Conservation (phyloP, 495 filamentous ascomycete species). For the Hyaloscypha bicolor region DNA sequence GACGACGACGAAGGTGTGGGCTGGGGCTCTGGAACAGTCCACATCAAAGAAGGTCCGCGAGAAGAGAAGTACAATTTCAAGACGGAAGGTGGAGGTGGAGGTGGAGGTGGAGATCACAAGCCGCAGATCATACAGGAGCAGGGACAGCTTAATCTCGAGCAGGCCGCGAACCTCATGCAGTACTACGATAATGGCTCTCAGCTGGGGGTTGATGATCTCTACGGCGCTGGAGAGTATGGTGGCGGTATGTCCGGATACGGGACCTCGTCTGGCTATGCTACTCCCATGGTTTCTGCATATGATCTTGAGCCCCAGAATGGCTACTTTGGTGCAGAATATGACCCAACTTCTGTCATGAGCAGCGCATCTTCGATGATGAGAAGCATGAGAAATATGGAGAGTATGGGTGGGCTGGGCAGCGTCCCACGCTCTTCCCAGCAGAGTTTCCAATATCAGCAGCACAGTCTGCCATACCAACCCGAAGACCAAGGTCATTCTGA, state of each 20-base stretch:
- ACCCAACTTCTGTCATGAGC: neutral
- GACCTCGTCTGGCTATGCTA: constrained; percentile 9
- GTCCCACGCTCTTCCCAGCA: constrained; percentile 7
- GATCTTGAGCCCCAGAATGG: constrained; percentile 9
- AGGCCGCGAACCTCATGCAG: constrained; percentile 23
- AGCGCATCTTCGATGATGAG: neutral
- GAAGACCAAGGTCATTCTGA: constrained; percentile 21
- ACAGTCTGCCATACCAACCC: constrained; percentile 1
- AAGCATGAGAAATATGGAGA: neutral
- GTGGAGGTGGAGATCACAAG: neutral
- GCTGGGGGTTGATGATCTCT: constrained; percentile 4
- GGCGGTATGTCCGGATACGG: constrained; percentile 10
- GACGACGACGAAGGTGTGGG: constrained; percentile 25
- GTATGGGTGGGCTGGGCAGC: neutral
- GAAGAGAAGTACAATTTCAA: constrained; percentile 19
- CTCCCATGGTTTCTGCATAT: constrained; percentile 8
- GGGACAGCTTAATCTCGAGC: constrained; percentile 13
- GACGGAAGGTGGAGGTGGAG: neutral
- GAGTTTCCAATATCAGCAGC: constrained; percentile 12
- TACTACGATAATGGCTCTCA: constrained; percentile 25
- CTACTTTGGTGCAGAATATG: constrained; percentile 11
- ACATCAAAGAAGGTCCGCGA: constrained; percentile 23
- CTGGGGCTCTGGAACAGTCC: constrained; percentile 5
- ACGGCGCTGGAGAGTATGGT: constrained; percentile 15
- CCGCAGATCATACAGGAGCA: neutral